These are phyloP conservation scores for Pseudopithomyces maydicus DNA, from an alignment of 2,329 filamentous ascomycete genomes.

Conservation along the genomic window DNA sequence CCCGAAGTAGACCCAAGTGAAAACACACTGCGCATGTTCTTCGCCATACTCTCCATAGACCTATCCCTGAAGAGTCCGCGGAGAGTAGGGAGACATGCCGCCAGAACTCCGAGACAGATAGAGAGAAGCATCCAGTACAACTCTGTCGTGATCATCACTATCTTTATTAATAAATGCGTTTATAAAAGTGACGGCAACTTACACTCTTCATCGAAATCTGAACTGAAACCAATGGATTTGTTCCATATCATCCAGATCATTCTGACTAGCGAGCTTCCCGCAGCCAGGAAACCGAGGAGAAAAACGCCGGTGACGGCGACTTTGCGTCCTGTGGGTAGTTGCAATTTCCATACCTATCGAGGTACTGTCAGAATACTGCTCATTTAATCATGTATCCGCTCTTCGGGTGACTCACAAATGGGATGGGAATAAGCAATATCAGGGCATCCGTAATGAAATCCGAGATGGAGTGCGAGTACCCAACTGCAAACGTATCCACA, in stretches of 20 bases:
- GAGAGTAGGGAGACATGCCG: conserved; percentile 15
- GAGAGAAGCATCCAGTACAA: conserved; percentile 13
- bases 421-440: conserved; percentile 14
- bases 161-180: background rate
- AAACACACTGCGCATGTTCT: background rate
- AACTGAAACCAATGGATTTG: conserved; percentile 3
- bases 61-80: conserved; percentile 10
- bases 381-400: no score
- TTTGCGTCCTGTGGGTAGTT: conserved; percentile 2
- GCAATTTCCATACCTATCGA: conserved; percentile 14
- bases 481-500: conserved; percentile 8
- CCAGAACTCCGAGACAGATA: conserved; percentile 12
- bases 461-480: conserved; percentile 8
- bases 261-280: conserved; percentile 11
- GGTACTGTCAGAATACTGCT: no score
- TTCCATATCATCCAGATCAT: conserved; percentile 15
- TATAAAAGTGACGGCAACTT: background rate
- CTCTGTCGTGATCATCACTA: conserved; percentile 14
- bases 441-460: conserved; percentile 16
- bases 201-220: conserved; percentile 12
- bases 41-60: background rate
- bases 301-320: conserved; percentile 13
- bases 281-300: conserved; percentile 10
- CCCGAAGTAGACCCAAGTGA: background rate
- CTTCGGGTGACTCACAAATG: conserved; percentile 12